Evolutionary conservation across 2,329 filamentous ascomycete species (phyloP).

Genomic region (Ophiobolus disseminans): DNA sequence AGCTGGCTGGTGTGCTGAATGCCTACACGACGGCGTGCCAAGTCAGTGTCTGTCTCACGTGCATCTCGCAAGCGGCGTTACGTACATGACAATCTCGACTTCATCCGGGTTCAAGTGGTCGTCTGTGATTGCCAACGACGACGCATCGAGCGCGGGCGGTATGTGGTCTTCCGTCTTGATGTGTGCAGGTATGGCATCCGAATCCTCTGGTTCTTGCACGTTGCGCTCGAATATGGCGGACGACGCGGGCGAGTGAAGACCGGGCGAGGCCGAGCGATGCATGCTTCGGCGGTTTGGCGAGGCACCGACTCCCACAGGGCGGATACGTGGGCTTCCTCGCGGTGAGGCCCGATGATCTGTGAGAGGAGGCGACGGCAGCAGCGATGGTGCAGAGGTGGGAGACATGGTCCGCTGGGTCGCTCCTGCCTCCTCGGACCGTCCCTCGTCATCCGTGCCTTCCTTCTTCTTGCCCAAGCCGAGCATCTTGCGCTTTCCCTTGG

Average conservation of each 20-base stretch:
- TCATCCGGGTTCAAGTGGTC: slow-evolving; percentile 81
- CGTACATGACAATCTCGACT: slow-evolving; percentile 92
- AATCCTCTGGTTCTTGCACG: slow-evolving; percentile 82
- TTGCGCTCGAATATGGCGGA: slow-evolving; percentile 89
- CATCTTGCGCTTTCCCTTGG: slow-evolving; percentile 47
- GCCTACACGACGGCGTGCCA: too few species aligned
- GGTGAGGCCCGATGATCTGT: slow-evolving; percentile 43
- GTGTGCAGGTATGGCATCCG: slow-evolving; percentile 88
- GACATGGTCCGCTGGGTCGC: slow-evolving; percentile 21
- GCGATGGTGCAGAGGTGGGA: slow-evolving; percentile 28
- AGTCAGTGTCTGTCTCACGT: too few species aligned
- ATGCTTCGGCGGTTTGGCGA: slow-evolving; percentile 70
- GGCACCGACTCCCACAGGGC: slow-evolving; percentile 45
- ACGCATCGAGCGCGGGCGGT: slow-evolving; percentile 87
- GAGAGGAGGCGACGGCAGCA: slow-evolving; percentile 43
- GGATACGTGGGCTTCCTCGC: slow-evolving; percentile 46
- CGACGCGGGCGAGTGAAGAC: slow-evolving; percentile 79
- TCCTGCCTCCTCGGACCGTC: slow-evolving; percentile 13
- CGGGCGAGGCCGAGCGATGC: slow-evolving; percentile 70
- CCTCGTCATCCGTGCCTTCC: slow-evolving; percentile 24
- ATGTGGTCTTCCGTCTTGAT: slow-evolving; percentile 96
- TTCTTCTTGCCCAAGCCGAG: slow-evolving; percentile 48
- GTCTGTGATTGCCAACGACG: slow-evolving; percentile 90
- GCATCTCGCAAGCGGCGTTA: too few species aligned
- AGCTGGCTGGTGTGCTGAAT: slow-evolving; percentile 82